A percentile compares a stretch with the other conserved stretches of the same genome.
phyloP scores from a whole-genome alignment of 129 eudicot genomes.

The Daucus carota region DH1_v3.0 NC_030387.2:779001-779500 shows the following conservation, averaged over 20 bases:
- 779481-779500: background rate
- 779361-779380: too few relatives aligned
- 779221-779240: background rate
- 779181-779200: background rate
- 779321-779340: background rate
- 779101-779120: slow-evolving; percentile 49
- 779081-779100: slow-evolving; percentile 44
- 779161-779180: background rate
- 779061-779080: slow-evolving; percentile 49
- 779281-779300: background rate
- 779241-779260: background rate
- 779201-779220: background rate
- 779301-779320: background rate
- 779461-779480: background rate
- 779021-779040: slow-evolving; percentile 53
- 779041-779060: slow-evolving; percentile 59
- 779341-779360: background rate
- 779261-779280: background rate
- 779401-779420: background rate
- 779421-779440: background rate
- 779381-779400: background rate
- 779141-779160: slow-evolving; percentile 56
- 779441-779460: background rate
- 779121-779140: slow-evolving; percentile 72
- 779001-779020: slow-evolving; percentile 56